phyloP scores from a whole-genome alignment of 2,329 filamentous ascomycete genomes.

The Aspergillus thermomutatus region DNA sequence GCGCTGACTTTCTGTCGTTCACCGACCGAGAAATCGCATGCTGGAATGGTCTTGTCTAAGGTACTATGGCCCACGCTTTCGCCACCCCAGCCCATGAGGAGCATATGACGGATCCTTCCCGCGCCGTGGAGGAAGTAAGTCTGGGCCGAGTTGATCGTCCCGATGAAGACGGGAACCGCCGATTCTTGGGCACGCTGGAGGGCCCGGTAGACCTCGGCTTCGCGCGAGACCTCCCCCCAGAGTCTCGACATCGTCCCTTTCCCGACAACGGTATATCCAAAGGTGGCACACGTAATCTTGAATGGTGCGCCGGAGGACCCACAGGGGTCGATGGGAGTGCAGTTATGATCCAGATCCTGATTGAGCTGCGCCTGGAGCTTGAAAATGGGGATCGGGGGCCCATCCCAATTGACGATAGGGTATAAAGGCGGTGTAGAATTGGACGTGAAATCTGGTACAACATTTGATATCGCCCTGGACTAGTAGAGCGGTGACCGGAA shows the following conservation, averaged over 20 bases:
- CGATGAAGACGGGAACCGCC: constrained; percentile 27
- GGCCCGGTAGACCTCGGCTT: constrained; percentile 23
- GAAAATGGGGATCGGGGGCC: too few relatives aligned
- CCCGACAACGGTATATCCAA: constrained; percentile 27
- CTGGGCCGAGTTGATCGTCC: constrained; percentile 20
- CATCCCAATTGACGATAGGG: too few relatives aligned
- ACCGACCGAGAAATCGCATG: too few relatives aligned
- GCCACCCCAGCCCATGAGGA: constrained; percentile 28
- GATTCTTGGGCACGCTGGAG: constrained; percentile 23
- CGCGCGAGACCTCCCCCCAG: constrained; percentile 23
- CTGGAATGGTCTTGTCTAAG: too few relatives aligned
- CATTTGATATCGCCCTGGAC: too few relatives aligned
- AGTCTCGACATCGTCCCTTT: constrained; percentile 29
- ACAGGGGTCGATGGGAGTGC: constrained; percentile 19
- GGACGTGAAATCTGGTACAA: too few relatives aligned
- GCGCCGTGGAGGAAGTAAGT: constrained; percentile 28
- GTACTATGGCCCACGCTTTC: too few relatives aligned
- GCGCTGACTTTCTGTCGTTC: too few relatives aligned
- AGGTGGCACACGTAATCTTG: constrained; percentile 23
- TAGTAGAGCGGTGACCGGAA: too few relatives aligned
- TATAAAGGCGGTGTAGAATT: too few relatives aligned
- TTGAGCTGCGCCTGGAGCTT: too few relatives aligned
- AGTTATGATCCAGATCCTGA: constrained; percentile 23
- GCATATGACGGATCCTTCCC: constrained; percentile 27
- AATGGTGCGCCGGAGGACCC: constrained; percentile 27